Base-by-base conservation (phyloP, 495 filamentous ascomycete genomes). In the Xylaria intraflava region DNA sequence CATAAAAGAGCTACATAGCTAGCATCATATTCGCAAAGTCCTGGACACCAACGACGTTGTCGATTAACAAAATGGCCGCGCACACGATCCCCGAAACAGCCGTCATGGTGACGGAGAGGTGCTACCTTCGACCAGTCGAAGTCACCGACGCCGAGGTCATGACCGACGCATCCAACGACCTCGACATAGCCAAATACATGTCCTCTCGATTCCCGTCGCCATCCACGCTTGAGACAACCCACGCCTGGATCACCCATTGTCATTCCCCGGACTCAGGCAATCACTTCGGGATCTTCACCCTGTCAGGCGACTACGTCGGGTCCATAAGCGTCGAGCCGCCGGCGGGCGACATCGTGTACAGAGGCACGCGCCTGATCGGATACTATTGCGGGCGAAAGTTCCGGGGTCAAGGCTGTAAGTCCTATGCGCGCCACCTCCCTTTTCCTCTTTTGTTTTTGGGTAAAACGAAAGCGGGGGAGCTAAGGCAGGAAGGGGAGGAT, bases 381-480 rank as follows among this genome's bases (percentile, higher is more conserved):
- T 76, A 74, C 60, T 74, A 65, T 62, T 26, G 68, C 8, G 64
- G 53, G n/a, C 61, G 53, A 53, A 47, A 59, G 2, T 53, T 56
- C 39, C 73, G 72, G 73, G 73, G 74, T 0, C 60, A 55, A 14
- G 71, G 74, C 0, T 26, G 51, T 53, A 53, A 46, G 51, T 53
- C 41, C 9, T n/a, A n/a, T n/a, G n/a, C n/a, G n/a, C n/a, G 17
- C 4, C 7, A 16, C 43, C 16, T 20, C 16, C 17, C 11, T 44
- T 27, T 19, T 23, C 12, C 24, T 38, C 4, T 27, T 29, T 27
- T 12, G 2, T 29, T 30, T 38, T 17, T 14, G 9, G 27, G 27
- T 29, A 29, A 29, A 29, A 11, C 8, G 31, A 33, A 11, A 33
- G 31, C 8, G 31, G 11, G 31, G 11, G 5, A 2, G 11, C 2